Conservation (phyloP, 1,139 yeast genomes). For the Kurtzmaniella quercitrusa region DNA sequence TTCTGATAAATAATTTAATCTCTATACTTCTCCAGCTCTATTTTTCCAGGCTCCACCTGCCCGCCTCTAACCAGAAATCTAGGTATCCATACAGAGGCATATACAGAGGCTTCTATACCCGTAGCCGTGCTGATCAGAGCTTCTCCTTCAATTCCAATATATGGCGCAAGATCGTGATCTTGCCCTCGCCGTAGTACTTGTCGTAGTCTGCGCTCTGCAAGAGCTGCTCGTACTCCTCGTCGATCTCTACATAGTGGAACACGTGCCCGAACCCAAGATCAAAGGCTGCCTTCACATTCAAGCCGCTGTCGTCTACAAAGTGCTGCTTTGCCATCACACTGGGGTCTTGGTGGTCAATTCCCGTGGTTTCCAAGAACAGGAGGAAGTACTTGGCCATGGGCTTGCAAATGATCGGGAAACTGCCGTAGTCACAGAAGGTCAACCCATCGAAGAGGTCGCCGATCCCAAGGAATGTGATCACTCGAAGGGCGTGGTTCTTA, state of each 20-base stretch:
- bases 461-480: slow-evolving; percentile 70
- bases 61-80: no score
- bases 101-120: background rate
- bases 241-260: slow-evolving; percentile 55
- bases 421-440: slow-evolving; percentile 81
- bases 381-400: slow-evolving; percentile 60
- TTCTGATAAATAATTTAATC: background rate
- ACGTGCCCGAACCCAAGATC: slow-evolving; percentile 49
- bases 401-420: slow-evolving; percentile 71
- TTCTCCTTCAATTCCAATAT: slow-evolving; percentile 20
- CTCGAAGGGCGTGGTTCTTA: slow-evolving; percentile 79
- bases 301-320: slow-evolving; percentile 80
- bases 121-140: background rate
- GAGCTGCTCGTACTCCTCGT: slow-evolving; percentile 34
- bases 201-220: slow-evolving; percentile 24
- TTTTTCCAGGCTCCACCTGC: no score
- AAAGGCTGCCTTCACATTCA: slow-evolving; percentile 56
- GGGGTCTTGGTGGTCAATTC: slow-evolving; percentile 47
- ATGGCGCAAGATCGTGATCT: slow-evolving; percentile 28
- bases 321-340: slow-evolving; percentile 28
- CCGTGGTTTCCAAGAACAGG: slow-evolving; percentile 62
- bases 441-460: slow-evolving; percentile 92
- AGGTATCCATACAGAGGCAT: no score
- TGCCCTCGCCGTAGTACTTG: slow-evolving; percentile 34
- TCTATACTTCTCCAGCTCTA: background rate